phyloP scores from a whole-genome alignment of 345 rosid genomes.

The Eucalyptus pauciflora region DNA sequence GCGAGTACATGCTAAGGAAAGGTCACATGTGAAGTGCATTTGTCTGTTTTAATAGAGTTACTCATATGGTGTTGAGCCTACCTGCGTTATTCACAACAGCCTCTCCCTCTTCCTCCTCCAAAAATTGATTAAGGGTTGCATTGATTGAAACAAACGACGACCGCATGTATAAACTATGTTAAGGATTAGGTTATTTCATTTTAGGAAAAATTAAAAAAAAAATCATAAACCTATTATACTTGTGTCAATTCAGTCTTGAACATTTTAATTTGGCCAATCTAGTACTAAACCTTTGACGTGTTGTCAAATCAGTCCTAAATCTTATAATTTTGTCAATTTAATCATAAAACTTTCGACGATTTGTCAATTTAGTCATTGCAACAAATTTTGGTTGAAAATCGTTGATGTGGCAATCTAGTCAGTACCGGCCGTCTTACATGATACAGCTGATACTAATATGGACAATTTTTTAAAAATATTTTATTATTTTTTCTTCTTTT shows the following conservation, averaged over 20 bases:
- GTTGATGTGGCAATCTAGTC: no score
- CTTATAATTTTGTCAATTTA: no score
- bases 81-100: background rate
- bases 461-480: no score
- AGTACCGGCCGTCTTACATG: accelerated
- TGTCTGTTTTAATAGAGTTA: background rate
- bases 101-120: background rate
- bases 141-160: background rate
- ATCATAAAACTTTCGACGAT: no score
- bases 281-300: no score
- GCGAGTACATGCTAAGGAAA: background rate
- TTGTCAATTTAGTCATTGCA: no score
- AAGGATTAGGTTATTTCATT: background rate
- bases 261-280: no score
- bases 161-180: background rate
- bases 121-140: background rate
- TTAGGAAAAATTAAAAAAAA: background rate
- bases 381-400: no score
- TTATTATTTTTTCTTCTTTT: no score
- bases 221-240: no score
- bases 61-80: background rate
- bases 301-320: no score
- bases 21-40: background rate
- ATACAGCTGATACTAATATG: accelerated
- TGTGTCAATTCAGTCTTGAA: no score